Conservation (phyloP, 305 asterid species). For the Euphrasia arctica region DNA sequence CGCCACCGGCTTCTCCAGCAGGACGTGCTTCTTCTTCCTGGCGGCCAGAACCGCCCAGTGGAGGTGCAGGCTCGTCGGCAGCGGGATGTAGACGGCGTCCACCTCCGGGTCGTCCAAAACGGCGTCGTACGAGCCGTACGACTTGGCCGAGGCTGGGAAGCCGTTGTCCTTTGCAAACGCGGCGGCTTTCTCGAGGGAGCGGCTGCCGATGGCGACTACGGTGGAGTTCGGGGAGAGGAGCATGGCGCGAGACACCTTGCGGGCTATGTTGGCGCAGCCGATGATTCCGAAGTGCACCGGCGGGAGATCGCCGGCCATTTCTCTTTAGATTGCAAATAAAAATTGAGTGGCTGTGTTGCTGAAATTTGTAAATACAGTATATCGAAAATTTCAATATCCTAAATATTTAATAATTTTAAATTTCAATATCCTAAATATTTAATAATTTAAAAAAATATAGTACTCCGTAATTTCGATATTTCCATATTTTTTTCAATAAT, state of each 20-base stretch:
- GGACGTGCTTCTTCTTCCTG: slow-evolving; percentile 37
- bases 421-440: too few species aligned
- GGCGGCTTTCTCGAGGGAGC: slow-evolving; percentile 39
- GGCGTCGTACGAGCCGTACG: slow-evolving; percentile 38
- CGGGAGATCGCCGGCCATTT: slow-evolving; percentile 29
- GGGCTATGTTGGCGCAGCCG: slow-evolving; percentile 45
- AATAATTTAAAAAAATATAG: too few species aligned
- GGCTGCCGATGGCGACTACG: slow-evolving; percentile 47
- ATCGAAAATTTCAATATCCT: too few species aligned
- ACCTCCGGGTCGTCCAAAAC: slow-evolving; percentile 39
- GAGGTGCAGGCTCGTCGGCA: slow-evolving; percentile 44
- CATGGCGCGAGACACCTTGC: slow-evolving; percentile 44
- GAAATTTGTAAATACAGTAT: too few species aligned
- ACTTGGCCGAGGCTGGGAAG: slow-evolving; percentile 36
- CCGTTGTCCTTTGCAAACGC: slow-evolving; percentile 34
- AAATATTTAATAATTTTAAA: too few species aligned
- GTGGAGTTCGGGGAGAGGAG: slow-evolving; percentile 43
- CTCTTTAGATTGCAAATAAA: not conserved
- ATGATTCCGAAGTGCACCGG: slow-evolving; percentile 41
- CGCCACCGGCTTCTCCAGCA: slow-evolving; percentile 51
- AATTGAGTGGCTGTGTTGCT: too few species aligned
- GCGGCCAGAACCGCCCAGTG: slow-evolving; percentile 46
- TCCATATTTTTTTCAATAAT: too few species aligned
- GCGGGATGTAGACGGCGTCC: slow-evolving; percentile 43
- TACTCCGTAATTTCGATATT: too few species aligned